Conservation (phyloP, 192 early-diverging fungal genomes). For the Coemansia sp. region DNA sequence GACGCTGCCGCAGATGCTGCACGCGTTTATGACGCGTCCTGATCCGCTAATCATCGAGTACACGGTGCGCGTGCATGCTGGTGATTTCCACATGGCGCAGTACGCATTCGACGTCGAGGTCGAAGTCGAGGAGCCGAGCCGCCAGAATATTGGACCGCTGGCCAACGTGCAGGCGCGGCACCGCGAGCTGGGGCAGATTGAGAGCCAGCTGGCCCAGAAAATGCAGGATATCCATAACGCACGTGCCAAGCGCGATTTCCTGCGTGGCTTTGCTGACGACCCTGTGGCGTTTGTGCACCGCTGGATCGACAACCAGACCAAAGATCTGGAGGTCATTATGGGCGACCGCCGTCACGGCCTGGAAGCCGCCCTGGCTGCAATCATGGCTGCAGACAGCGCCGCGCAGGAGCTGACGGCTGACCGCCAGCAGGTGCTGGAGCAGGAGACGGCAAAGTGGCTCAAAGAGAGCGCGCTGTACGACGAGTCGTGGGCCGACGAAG, state of each 20-base stretch:
- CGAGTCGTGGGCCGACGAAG: constrained; percentile 78
- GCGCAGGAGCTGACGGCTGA: constrained; percentile 32
- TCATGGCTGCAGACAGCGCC: constrained; percentile 39
- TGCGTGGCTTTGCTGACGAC: constrained; percentile 81
- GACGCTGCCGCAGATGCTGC: constrained; percentile 78
- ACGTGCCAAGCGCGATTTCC: constrained; percentile 90
- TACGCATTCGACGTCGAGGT: constrained; percentile 93
- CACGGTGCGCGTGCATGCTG: constrained; percentile 70
- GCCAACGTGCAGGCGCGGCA: constrained; percentile 49
- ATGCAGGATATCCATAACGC: constrained; percentile 84
- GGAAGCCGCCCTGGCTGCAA: constrained; percentile 45
- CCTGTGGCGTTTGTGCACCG: constrained; percentile 88
- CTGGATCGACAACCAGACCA: constrained; percentile 90
- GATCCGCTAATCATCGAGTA: constrained; percentile 92
- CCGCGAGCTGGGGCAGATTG: constrained; percentile 55
- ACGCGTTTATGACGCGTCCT: constrained; percentile 67
- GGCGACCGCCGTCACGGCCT: constrained; percentile 47
- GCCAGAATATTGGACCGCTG: constrained; percentile 57
- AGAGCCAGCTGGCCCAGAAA: constrained; percentile 67
- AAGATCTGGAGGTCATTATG: constrained; percentile 81
- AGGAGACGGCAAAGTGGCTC: constrained; percentile 47
- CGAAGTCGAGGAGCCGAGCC: constrained; percentile 76
- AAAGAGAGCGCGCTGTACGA: constrained; percentile 52
- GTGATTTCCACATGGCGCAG: constrained; percentile 72
- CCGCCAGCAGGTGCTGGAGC: constrained; percentile 29